Evolutionary conservation across 352 stramenopile genomes (phyloP).

Genomic region (Blastocystis sp.): DNA sequence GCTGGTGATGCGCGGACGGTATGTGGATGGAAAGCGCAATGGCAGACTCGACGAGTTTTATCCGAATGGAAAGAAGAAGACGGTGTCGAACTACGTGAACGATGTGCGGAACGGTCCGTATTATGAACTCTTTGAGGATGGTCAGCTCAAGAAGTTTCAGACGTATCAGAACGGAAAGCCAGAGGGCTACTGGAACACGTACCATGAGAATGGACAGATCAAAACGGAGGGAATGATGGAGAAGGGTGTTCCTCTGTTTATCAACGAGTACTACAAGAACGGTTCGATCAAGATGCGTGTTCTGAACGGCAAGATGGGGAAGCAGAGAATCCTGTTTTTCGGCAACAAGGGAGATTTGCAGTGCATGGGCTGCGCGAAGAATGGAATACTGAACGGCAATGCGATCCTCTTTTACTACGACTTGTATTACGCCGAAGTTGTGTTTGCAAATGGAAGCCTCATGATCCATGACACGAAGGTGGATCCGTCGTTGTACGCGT

Average conservation of each 20-base stretch:
- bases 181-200: neutral
- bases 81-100: neutral
- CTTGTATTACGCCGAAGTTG: neutral
- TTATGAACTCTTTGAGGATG: neutral
- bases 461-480: neutral
- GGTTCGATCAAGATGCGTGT: neutral
- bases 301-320: neutral
- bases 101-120: neutral
- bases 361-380: neutral
- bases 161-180: neutral
- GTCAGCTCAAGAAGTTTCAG: neutral
- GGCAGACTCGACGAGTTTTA: neutral
- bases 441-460: constrained; percentile 9
- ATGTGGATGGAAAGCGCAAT: neutral
- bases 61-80: neutral
- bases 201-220: constrained; percentile 15
- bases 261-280: neutral
- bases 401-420: neutral
- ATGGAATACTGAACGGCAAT: neutral
- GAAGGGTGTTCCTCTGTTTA: neutral
- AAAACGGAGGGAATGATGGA: neutral
- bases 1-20: neutral
- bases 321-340: neutral
- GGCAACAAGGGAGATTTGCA: neutral
- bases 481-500: neutral